phyloP scores from a whole-genome alignment of 768 basidiomycete genomes.

The Galerina marginata region DNA sequence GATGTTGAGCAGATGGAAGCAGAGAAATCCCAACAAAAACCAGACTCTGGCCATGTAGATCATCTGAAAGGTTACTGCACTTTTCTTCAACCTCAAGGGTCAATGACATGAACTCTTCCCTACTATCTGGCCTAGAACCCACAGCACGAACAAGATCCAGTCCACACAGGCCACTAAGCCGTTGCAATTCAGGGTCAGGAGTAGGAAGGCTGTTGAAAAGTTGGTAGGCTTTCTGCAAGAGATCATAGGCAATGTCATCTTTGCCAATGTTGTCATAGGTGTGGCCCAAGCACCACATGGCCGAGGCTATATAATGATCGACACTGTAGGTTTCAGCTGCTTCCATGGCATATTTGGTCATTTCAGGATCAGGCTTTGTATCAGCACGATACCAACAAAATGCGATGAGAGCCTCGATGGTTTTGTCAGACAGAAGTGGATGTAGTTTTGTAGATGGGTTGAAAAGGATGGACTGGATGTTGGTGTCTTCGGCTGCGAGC shows the following conservation, averaged over 20 bases:
- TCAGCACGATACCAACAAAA: constrained; percentile 13
- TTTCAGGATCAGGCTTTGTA: constrained; percentile 1
- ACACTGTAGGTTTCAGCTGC: background rate
- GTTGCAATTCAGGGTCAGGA: background rate
- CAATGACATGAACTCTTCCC: background rate
- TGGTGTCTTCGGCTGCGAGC: constrained; percentile 9
- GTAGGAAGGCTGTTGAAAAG: constrained; percentile 1
- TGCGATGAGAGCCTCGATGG: constrained; percentile 10
- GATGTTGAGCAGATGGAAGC: background rate
- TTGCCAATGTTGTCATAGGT: constrained; percentile 4
- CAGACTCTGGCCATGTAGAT: constrained; percentile 9
- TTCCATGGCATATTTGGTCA: background rate
- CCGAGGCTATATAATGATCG: background rate
- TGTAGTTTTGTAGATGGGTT: background rate
- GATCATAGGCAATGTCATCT: background rate
- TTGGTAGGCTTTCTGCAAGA: constrained; percentile 2
- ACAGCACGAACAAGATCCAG: constrained; percentile 3
- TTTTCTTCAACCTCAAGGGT: constrained; percentile 3
- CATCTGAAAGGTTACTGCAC: constrained; percentile 1
- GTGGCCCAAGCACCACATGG: constrained; percentile 6
- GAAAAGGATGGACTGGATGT: constrained; percentile 18
- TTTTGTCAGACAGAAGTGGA: background rate
- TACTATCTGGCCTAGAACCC: background rate
- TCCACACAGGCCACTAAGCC: constrained; percentile 2
- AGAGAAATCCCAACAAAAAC: background rate